Base-by-base conservation (phyloP, 78 protist genomes). In the Chrysochromulina tobinii region DNA sequence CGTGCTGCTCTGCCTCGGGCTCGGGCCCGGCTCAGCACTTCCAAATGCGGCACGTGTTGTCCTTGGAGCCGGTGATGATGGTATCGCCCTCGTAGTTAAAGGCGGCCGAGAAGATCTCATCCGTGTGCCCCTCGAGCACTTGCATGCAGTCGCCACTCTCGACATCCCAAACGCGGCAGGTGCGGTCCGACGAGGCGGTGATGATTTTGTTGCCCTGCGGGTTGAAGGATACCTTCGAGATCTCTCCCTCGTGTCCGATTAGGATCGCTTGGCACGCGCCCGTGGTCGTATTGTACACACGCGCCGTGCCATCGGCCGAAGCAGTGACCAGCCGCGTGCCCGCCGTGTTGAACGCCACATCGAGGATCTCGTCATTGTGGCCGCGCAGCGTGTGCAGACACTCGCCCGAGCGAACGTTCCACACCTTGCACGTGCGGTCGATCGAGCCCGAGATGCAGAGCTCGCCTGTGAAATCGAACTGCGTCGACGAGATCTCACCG, bases 11-110 rank as follows among this genome's bases (percentile, higher is more conserved):
- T 38, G 38, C 38, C 38, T 38, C 38, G 38, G 38, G 38, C 38
- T 38, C 38, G 38, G 38, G 38, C 38, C 38, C 38, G 38, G 38
- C 38, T 38, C 38, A 89, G 88, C 92, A 89, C 87, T 93, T 93
- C 97, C 97, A 95, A 53, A 95, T 92, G 68, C 97, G 93, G 94
- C 97, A 95, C n/a, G 97, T 95, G 90, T 95, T 95, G 92, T 95
- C 97, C 88, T 91, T 91, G 14, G 94, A 91, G 25, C 94, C 96
- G 5, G 97, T 95, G 90, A 94, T 93, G 92, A 94, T 94, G 38
- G 96, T 94, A 90, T 92, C 95, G 54, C 97, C 97, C 84, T 86
- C 90, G 92, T 96, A 94, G 94, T 96, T 96, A 91, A 94, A 96
- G 12, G 93, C 94, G 61, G 92, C 86, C 17, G 81, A 61, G 81